These are phyloP conservation scores for Lasiodiplodia theobromae DNA, from an alignment of 2,329 filamentous ascomycete species.

Conservation along the genomic window DNA sequence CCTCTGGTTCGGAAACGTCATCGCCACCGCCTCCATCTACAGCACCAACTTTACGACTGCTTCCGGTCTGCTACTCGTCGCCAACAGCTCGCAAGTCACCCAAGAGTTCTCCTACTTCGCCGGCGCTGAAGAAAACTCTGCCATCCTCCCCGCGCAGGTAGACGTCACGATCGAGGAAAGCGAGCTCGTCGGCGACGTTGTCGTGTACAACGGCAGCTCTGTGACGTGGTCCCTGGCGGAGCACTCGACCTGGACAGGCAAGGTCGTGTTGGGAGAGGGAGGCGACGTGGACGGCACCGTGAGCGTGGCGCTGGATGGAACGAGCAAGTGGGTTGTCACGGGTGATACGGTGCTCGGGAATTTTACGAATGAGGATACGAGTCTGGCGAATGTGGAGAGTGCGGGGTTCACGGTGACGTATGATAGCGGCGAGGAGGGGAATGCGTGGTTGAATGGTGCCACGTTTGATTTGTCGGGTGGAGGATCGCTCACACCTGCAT, in stretches of 20 bases:
- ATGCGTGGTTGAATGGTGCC: constrained; percentile 16
- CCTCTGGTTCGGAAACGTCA: constrained; percentile 45
- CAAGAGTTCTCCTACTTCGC: constrained; percentile 47
- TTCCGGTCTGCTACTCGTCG: constrained; percentile 37
- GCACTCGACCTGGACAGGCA: constrained; percentile 21
- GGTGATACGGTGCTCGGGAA: background rate
- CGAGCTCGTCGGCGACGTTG: constrained; percentile 40
- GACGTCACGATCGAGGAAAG: constrained; percentile 38
- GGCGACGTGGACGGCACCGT: background rate
- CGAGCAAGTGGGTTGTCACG: constrained; percentile 2
- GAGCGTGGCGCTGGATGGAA: background rate
- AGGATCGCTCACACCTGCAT: background rate
- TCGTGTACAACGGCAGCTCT: constrained; percentile 41
- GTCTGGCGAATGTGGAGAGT: background rate
- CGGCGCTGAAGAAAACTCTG: constrained; percentile 38
- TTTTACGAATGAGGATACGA: background rate
- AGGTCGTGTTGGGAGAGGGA: background rate
- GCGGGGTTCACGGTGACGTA: background rate
- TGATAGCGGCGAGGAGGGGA: background rate
- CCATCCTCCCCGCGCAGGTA: constrained; percentile 38
- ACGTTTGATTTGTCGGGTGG: background rate
- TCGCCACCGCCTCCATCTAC: constrained; percentile 33
- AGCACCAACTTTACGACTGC: constrained; percentile 33
- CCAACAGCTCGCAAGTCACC: constrained; percentile 41
- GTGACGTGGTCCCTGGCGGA: constrained; percentile 22